These are phyloP conservation scores for Biscogniauxia marginata DNA, from an alignment of 2,329 filamentous ascomycete species.

Conservation along the genomic window DNA sequence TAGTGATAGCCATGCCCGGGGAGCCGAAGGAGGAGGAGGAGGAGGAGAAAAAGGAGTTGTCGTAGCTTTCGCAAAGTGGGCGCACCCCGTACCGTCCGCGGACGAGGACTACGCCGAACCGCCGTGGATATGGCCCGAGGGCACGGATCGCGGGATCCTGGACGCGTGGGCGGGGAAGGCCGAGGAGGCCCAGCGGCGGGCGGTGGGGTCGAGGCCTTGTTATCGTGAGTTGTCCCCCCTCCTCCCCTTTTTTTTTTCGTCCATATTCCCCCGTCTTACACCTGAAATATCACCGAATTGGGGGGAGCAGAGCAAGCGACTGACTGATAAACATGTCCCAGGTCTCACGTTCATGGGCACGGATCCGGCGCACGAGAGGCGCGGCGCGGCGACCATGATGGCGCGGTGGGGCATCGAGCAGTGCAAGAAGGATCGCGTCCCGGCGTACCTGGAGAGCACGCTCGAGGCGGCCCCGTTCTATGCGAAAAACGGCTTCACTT, in stretches of 20 bases:
- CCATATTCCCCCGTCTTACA: too few species aligned
- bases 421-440: slow-evolving; percentile 4
- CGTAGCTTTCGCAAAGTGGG: slow-evolving; percentile 29
- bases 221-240: slow-evolving; percentile 21
- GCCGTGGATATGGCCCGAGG: slow-evolving; percentile 25
- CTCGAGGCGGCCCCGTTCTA: slow-evolving; percentile 26
- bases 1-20: neutral
- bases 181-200: slow-evolving; percentile 12
- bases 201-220: slow-evolving; percentile 15
- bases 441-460: slow-evolving; percentile 27
- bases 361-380: slow-evolving; percentile 16
- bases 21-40: neutral
- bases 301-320: too few species aligned
- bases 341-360: slow-evolving; percentile 28
- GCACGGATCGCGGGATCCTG: slow-evolving; percentile 19
- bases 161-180: slow-evolving; percentile 15
- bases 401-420: slow-evolving; percentile 24
- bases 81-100: slow-evolving; percentile 12
- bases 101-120: slow-evolving; percentile 20
- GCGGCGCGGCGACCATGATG: slow-evolving; percentile 24
- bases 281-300: too few species aligned
- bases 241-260: neutral
- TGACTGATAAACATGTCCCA: too few species aligned
- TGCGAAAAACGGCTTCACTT: slow-evolving; percentile 19
- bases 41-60: neutral